Percentiles rank a stretch among this genome's conserved stretches.
Evolutionary conservation across 768 basidiomycete genomes (phyloP).

Genomic region (Paxillus involutus): DNA sequence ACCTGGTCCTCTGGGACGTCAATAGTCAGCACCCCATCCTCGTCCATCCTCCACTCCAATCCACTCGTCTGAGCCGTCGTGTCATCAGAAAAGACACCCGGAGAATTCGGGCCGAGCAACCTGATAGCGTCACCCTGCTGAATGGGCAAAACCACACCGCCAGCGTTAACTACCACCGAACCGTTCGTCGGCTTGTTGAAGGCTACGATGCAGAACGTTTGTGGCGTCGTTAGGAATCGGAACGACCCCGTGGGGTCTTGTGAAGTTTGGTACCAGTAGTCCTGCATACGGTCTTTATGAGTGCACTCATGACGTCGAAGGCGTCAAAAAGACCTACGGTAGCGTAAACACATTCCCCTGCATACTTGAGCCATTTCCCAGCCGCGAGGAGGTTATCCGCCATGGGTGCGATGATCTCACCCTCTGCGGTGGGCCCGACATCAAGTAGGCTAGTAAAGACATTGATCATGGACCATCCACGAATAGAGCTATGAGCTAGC

Average conservation of each 20-base stretch:
- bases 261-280: constrained; percentile 48
- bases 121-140: constrained; percentile 41
- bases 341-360: constrained; percentile 50
- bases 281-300: constrained; percentile 24
- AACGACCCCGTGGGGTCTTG: constrained; percentile 35
- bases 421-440: constrained; percentile 55
- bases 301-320: not conserved
- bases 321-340: constrained; percentile 37
- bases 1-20: constrained; percentile 26
- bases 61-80: too few relatives aligned
- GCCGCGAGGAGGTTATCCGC: constrained; percentile 46
- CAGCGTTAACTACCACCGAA: constrained; percentile 32
- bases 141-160: constrained; percentile 42
- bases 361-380: constrained; percentile 55
- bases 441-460: constrained; percentile 42
- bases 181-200: constrained; percentile 38
- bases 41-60: constrained; percentile 34
- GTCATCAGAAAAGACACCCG: not conserved
- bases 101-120: constrained; percentile 35
- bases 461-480: not conserved
- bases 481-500: constrained; percentile 9
- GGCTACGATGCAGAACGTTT: constrained; percentile 51
- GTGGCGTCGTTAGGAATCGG: constrained; percentile 52
- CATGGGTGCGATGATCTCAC: constrained; percentile 51
- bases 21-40: constrained; percentile 30